Evolutionary conservation across 2,329 filamentous ascomycete species (phyloP), one percentile per base, ranked within the genome.

Genomic region (Fusarium pseudograminearum): DNA sequence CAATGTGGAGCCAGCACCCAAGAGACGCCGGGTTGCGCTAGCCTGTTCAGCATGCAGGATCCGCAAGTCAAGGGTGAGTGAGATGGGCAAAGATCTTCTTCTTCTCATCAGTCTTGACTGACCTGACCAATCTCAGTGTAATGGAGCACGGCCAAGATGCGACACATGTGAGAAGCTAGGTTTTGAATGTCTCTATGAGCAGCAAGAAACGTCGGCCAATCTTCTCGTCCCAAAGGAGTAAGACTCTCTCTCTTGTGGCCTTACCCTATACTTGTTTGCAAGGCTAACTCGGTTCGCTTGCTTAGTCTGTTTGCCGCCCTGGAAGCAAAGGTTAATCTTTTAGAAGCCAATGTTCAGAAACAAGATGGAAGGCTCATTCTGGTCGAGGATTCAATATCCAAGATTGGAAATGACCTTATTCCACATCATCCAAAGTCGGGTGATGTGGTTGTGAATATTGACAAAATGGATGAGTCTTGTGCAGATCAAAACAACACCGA

Each of bases 201-300:
- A 61, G 5, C 56, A 61, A 0, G 58, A 61, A 6, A 38, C 56
- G 0, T 61, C 58, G 8, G 56, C 45, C 11, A 61, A 61, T 20
- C 44, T 61, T 12, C 9, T 61, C 5, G 38, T 61, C 22, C 58
- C 56, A 22, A 61, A 61, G 4, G 58, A 61, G 58, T 61, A 53
- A 33, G 24, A 15, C 7, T 8, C 9, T 16, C 16, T 9, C n/a
- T 28, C 26, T 28, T 9, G 26, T 28, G 26, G 26, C 10, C 26
- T 28, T 24, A 38, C 22, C 33, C 47, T 50, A 26, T 22, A 36
- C 33, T 31, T 31, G 9, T 42, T 9, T 30, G 5, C 11, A 30
- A 30, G 11, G 28, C 28, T 30, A 12, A 30, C 28, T 30, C 5
- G 9, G 26, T 28, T 28, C 26, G 26, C 26, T 28, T 28, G 1